Evolutionary conservation across 495 filamentous ascomycete species (phyloP).

Genomic region (Talaromyces wortmannii): DNA sequence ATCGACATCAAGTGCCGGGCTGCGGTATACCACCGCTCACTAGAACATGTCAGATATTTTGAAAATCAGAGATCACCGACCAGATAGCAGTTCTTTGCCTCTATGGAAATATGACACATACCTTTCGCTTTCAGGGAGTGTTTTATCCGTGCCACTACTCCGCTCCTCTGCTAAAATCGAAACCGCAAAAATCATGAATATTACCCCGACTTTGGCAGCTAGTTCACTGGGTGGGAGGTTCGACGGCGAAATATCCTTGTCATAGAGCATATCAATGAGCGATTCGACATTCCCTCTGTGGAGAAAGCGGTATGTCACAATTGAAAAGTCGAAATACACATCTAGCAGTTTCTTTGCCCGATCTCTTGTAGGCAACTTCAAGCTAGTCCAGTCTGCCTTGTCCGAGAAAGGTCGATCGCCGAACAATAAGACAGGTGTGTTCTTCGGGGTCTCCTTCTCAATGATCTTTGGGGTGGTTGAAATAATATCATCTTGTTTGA

Average conservation of each 20-base stretch:
- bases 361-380: slow-evolving; percentile 27
- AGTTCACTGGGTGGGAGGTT: slow-evolving; percentile 28
- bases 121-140: slow-evolving; percentile 18
- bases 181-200: slow-evolving; percentile 38
- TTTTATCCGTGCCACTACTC: slow-evolving; percentile 10
- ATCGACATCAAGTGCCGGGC: slow-evolving; percentile 33
- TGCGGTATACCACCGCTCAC: slow-evolving; percentile 36
- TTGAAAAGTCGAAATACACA: slow-evolving; percentile 40
- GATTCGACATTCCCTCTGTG: slow-evolving; percentile 31
- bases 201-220: slow-evolving; percentile 34
- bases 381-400: slow-evolving; percentile 16
- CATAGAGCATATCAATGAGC: slow-evolving; percentile 33
- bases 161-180: slow-evolving; percentile 28
- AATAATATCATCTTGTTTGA: slow-evolving; percentile 31
- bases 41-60: slow-evolving; percentile 3
- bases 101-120: slow-evolving; percentile 6
- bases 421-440: slow-evolving; percentile 36
- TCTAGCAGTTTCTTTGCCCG: slow-evolving; percentile 26
- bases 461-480: slow-evolving; percentile 23
- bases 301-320: slow-evolving; percentile 41
- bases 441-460: slow-evolving; percentile 25
- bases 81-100: background rate
- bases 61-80: background rate
- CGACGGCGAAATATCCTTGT: slow-evolving; percentile 22
- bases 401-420: slow-evolving; percentile 36